phyloP scores from a whole-genome alignment of 768 basidiomycete genomes.

The Phaeotremella fagi region DNA sequence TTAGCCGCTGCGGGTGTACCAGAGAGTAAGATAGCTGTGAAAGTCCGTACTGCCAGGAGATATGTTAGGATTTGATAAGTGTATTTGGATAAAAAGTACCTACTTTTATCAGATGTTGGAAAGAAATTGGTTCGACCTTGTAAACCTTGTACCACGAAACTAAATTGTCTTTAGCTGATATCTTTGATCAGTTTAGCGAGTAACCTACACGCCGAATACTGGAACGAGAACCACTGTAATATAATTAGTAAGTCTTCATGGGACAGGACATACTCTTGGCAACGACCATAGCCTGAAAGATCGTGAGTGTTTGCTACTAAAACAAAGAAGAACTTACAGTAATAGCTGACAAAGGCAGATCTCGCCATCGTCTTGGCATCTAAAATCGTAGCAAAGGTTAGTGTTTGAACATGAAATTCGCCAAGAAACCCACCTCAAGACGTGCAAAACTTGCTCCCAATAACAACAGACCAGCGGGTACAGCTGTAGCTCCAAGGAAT shows the following conservation, averaged over 20 bases:
- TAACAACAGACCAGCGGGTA: conserved; percentile 48
- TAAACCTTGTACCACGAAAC: conserved; percentile 43
- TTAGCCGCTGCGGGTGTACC: conserved; percentile 53
- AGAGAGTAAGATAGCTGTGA: conserved; percentile 53
- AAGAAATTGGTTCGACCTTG: conserved; percentile 46
- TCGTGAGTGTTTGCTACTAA: not conserved
- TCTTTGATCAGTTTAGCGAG: too few relatives aligned
- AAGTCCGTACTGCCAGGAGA: conserved; percentile 47
- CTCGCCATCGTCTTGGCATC: conserved; percentile 48
- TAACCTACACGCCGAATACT: conserved; percentile 48
- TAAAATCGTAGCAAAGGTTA: not conserved
- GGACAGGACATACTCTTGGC: conserved; percentile 43
- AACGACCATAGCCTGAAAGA: conserved; percentile 46
- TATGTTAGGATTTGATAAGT: not conserved
- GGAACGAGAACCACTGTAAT: conserved; percentile 50
- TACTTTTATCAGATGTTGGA: conserved; percentile 47
- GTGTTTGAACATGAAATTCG: not conserved
- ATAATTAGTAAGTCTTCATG: not conserved
- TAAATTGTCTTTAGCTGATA: not conserved
- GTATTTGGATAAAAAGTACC: conserved; percentile 4
- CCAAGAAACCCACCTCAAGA: conserved; percentile 36
- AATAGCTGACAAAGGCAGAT: conserved; percentile 51
- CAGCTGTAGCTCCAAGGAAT: conserved; percentile 46
- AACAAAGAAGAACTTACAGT: conserved; percentile 12
- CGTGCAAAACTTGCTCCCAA: conserved; percentile 53